Evolutionary conservation across 495 filamentous ascomycete species (phyloP), one percentile per base, ranked within the genome.

Genomic region (Filosporella fistucella): DNA sequence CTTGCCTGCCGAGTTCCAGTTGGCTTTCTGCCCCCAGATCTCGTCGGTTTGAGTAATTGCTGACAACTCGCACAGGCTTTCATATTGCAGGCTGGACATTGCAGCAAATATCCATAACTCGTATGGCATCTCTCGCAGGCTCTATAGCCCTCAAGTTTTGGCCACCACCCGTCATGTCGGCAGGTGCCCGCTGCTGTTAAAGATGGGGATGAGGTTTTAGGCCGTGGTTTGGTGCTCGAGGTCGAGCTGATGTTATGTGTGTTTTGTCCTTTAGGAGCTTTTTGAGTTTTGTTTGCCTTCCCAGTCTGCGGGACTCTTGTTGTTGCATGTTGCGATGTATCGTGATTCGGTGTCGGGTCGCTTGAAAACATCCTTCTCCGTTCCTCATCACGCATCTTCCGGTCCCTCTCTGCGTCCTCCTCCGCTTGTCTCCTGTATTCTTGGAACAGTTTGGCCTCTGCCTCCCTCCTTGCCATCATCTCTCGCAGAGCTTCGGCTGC

Each of bases 21-120:
- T n/a, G n/a, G n/a, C n/a, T n/a, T n/a, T n/a, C n/a, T n/a, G n/a
- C n/a, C n/a, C n/a, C n/a, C n/a, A n/a, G n/a, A n/a, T n/a, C n/a
- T n/a, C n/a, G n/a, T n/a, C n/a, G n/a, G n/a, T n/a, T n/a, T n/a
- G n/a, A n/a, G n/a, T n/a, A n/a, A n/a, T n/a, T n/a, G n/a, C n/a
- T 61, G 58, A 49, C 61, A 63, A 25, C 30, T 55, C 16, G 53
- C 49, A 42, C 61, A 63, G 17, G 58, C 61, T 43, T 45, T 55
- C 34, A 51, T 59, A 13, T 45, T 34, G 48, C 61, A 63, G 39
- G 50, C 44, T 3, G 61, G 61, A 47, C 61, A 63, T 40, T 63
- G 36, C 24, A 61, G 50, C 25, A 63, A 51, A 51, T 59, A 63
- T n/a, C 30, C 57, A 45, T 51, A 59, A 44, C 14, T n/a, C 18